These are phyloP conservation scores for Mucor ambiguus DNA, from an alignment of 371 early-diverging fungal species.

Conservation along the genomic window DNA sequence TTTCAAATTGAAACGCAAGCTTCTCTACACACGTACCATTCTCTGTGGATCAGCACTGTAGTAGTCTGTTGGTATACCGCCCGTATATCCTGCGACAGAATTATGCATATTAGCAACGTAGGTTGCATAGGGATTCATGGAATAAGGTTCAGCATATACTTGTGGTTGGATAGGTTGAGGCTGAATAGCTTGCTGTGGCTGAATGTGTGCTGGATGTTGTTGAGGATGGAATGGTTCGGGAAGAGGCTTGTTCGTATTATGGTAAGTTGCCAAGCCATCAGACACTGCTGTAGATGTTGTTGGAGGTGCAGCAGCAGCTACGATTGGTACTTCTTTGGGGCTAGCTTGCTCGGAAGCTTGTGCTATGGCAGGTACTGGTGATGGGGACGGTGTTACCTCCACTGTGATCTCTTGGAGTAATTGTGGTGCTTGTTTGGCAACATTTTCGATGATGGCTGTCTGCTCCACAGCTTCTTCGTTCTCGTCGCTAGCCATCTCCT, in stretches of 20 bases:
- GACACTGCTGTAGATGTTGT: neutral
- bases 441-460: neutral
- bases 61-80: conserved; percentile 10
- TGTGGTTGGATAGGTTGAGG: neutral
- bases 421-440: neutral
- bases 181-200: conserved; percentile 1
- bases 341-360: neutral
- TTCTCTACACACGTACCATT: conserved; percentile 27
- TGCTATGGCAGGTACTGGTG: neutral
- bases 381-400: neutral
- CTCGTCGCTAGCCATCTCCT: conserved; percentile 7
- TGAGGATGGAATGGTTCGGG: neutral
- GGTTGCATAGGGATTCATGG: neutral
- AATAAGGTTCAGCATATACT: neutral
- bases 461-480: neutral
- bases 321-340: neutral
- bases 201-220: neutral
- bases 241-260: neutral
- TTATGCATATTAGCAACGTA: neutral
- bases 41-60: conserved; percentile 36
- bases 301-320: neutral
- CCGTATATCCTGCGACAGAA: neutral
- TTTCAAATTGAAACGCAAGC: neutral
- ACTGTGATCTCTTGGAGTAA: neutral
- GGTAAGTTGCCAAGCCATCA: neutral